Evolutionary conservation across 2,329 filamentous ascomycete genomes (phyloP).

Genomic region (Neofusicoccum ribis): DNA sequence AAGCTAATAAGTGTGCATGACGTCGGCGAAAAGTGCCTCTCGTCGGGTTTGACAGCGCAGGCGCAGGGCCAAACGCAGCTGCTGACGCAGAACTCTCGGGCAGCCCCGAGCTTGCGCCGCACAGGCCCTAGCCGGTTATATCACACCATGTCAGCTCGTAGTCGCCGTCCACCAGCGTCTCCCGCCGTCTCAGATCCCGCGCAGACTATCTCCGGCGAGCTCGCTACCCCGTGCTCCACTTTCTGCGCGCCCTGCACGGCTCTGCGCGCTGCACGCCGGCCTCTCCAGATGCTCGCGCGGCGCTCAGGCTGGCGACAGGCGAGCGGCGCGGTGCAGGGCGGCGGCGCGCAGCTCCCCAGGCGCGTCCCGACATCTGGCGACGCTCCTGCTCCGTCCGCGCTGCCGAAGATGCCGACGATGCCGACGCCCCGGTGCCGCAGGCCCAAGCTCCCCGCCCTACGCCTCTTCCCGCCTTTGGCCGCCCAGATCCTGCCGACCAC

Average conservation of each 20-base stretch:
- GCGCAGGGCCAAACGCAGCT: neutral
- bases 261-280: neutral
- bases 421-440: neutral
- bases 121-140: neutral
- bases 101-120: neutral
- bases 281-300: neutral
- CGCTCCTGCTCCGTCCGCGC: neutral
- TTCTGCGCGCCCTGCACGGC: neutral
- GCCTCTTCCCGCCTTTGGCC: neutral
- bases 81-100: slow-evolving; percentile 7
- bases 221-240: slow-evolving; percentile 1
- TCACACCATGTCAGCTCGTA: slow-evolving; percentile 6
- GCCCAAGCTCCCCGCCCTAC: neutral
- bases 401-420: slow-evolving; percentile 8
- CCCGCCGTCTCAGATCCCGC: slow-evolving; percentile 12
- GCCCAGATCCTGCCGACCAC: slow-evolving; percentile 1
- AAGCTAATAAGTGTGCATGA: slow-evolving; percentile 10
- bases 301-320: neutral
- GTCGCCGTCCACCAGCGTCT: neutral
- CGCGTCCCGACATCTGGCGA: neutral
- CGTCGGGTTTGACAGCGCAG: neutral
- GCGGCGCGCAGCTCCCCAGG: neutral
- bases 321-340: neutral
- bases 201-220: slow-evolving; percentile 2
- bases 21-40: slow-evolving; percentile 1